phyloP scores from a whole-genome alignment of 1,284 basidiomycete species.

The Rhodotorula sp. region DNA sequence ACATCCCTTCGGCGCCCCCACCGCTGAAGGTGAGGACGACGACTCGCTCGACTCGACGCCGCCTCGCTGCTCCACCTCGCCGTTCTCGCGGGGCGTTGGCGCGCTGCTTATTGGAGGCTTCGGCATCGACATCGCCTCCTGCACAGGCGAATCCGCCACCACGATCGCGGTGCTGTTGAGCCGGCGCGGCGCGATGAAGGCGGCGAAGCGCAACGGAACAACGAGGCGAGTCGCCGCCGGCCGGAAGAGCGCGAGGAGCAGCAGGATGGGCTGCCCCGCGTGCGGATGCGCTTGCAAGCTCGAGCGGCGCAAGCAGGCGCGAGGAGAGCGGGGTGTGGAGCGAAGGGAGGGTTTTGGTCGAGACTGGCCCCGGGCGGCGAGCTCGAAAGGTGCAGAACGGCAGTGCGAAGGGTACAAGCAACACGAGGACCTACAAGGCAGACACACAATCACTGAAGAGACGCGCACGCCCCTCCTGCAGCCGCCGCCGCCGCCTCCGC shows the following conservation, averaged over 20 bases:
- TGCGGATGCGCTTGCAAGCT: too few species aligned
- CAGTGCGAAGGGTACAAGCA: slow-evolving; percentile 10
- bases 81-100: too few species aligned
- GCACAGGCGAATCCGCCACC: too few species aligned
- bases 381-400: not conserved
- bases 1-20: too few species aligned
- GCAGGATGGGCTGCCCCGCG: not conserved
- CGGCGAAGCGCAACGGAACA: too few species aligned
- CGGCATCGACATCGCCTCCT: not conserved
- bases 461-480: not conserved
- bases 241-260: not conserved
- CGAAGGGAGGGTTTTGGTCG: not conserved
- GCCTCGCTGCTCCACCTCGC: too few species aligned
- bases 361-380: not conserved
- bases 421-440: not conserved
- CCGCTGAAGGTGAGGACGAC: too few species aligned
- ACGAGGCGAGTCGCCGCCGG: too few species aligned
- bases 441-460: not conserved
- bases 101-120: too few species aligned
- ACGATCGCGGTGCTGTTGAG: not conserved
- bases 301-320: not conserved
- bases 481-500: slow-evolving; percentile 11
- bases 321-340: not conserved
- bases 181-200: too few species aligned
- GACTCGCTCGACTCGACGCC: not conserved